Evolutionary conservation across 306 rosid genomes (phyloP), one percentile per base, ranked within the genome.

Genomic region (Elaeagnus macrophylla): DNA sequence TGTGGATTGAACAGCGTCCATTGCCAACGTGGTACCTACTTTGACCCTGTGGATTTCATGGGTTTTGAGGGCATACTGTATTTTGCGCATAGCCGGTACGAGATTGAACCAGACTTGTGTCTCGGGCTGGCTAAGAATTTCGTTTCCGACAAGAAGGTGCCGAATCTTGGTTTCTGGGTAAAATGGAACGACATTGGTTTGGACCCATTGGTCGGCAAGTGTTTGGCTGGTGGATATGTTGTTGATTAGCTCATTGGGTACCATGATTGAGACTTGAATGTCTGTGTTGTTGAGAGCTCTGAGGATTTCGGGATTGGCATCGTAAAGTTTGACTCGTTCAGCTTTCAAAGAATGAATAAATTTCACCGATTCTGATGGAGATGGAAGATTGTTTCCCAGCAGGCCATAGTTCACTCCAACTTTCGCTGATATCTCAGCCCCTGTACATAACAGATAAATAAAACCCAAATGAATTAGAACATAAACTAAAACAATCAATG

Each of bases 381-480:
- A 70, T 0, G 95, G 97, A 18, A 86, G 67, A 54, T 89, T 85
- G 79, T 72, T 74, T 37, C 90, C 94, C 5, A 83, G 68, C 51
- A 39, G 79, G 61, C 95, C 97, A 49, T 85, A 89, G 87, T 83
- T 89, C 32, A 85, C 68, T 35, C 97, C 95, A 13, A 89, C 77
- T 43, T 67, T 74, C 74, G 74, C 75, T 0, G 66, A 71, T 25
- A 74, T 72, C 59, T 73, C 72, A 36, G 85, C 79, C 38, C 66
- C 95, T 83, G 77, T 37, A 25, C n/a, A n/a, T n/a, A n/a, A n/a
- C n/a, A 16, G 16, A 43, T 40, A 9, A 44, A 17, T 14, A 45
- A 45, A 45, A 45, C 6, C 16, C 6, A 44, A 45, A 13, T 14
- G 49, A 13, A 41, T 25, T 25, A 25, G 32, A 25, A 2, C 0